phyloP scores from a whole-genome alignment of 768 basidiomycete genomes.

The Calocera viscosa region DNA sequence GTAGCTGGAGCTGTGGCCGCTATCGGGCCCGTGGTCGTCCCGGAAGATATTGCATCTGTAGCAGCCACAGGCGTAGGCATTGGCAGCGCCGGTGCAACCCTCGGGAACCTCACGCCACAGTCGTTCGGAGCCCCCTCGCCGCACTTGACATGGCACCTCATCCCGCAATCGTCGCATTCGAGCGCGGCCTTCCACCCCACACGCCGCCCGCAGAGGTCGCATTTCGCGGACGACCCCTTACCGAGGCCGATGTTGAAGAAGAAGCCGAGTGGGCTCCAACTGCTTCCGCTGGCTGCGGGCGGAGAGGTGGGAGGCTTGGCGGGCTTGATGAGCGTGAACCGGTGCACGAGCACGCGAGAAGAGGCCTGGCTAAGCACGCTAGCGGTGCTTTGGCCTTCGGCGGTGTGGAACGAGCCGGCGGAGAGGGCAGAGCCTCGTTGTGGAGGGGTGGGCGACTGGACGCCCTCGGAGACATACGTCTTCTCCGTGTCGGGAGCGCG shows the following conservation, averaged over 20 bases:
- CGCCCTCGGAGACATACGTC: neutral
- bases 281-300: slow-evolving; percentile 21
- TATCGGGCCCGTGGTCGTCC: neutral
- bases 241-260: slow-evolving; percentile 58
- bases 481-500: neutral
- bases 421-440: neutral
- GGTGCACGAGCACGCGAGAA: slow-evolving; percentile 45
- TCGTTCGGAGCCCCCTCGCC: slow-evolving; percentile 70
- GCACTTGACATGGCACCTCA: slow-evolving; percentile 75
- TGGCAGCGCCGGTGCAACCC: neutral
- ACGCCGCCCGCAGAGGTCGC: slow-evolving; percentile 69
- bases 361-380: neutral
- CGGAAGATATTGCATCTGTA: neutral
- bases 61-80: neutral
- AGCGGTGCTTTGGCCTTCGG: neutral
- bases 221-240: slow-evolving; percentile 47
- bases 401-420: neutral
- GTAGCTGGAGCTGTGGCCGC: neutral
- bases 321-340: slow-evolving; percentile 77
- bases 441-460: neutral
- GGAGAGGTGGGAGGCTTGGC: slow-evolving; percentile 29
- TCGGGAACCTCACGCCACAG: slow-evolving; percentile 43
- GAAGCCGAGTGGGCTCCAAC: slow-evolving; percentile 69
- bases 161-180: slow-evolving; percentile 80
- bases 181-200: slow-evolving; percentile 77